Base-by-base conservation (phyloP, 164 flowering plant species). In the Umbilicus rupestris region DNA sequence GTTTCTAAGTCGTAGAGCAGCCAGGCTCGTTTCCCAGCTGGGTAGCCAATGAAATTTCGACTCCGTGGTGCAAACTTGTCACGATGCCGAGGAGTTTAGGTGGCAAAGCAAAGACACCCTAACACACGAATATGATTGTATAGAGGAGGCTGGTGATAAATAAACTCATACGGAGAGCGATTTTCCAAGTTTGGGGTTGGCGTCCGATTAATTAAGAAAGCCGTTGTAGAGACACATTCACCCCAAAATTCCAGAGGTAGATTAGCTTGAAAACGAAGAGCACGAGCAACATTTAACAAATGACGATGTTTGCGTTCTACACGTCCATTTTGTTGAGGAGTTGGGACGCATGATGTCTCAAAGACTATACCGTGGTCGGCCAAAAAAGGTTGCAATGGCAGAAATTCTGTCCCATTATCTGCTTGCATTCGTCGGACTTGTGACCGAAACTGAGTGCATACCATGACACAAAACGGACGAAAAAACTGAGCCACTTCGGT, bases 71-170 rank as follows among this genome's bases (percentile, higher is more conserved):
- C n/a, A n/a, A n/a, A n/a, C n/a, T 62, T 24, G 17, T 63, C 37
- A 33, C 39, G 41, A 42, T 39, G 39, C 35, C 37, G 65, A 33
- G 65, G 44, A 10, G 44, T 28, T 11, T n/a, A 17, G 8, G 31
- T 20, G 15, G 26, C 65, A 63, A 28, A 63, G 31, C 44, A 63
- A 33, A 63, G 65, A 39, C 45, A 63, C 4, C 65, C 65, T 14
- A 63, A 39, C 10, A 63, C 39, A 3, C 65, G 65, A n/a, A 63
- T 19, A 33, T 63, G 65, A 1, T 39, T 2, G 39, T 63, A 63
- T n/a, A 7, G 5, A 14, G 65, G 65, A 29, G 65, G 19, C 45
- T 63, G 31, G 22, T 35, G 16, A 19, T 24, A 31, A 28, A 62
- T 11, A 19, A 62, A 7, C 29, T 62, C 64, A 62, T 62, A 62